Evolutionary conservation across 2,329 filamentous ascomycete species (phyloP), one percentile per base, ranked within the genome.

Genomic region (Alternaria viburni): DNA sequence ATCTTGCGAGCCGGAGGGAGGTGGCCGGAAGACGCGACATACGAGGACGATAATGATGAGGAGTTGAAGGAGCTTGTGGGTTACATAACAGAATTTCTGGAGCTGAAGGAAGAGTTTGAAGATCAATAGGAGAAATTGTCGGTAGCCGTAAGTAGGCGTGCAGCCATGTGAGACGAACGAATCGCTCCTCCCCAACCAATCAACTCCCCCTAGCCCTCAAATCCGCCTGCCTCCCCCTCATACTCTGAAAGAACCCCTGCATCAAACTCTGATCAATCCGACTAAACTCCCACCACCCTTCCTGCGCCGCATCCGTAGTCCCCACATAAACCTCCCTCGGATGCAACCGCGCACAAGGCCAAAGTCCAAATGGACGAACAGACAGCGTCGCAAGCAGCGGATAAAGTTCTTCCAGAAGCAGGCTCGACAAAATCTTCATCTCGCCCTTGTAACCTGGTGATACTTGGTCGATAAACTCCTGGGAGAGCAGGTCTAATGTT

Each of bases 321-420:
- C 68, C 68, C 6, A 69, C 66, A 56, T 69, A 70, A 15, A 67
- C 61, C 43, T 58, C 55, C 11, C 51, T 59, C 21, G 68, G 64
- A 59, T 70, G 68, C 47, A 64, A 5, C 19, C 66, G 57, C 6
- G 66, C 68, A 12, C 66, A 26, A 3, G 66, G 66, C 68, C 68
- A 69, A 26, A 70, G 26, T 15, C 51, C 50, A 13, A 17, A 51
- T 12, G 66, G 66, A 10, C 64, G 41, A 19, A 61, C 17, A 7
- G 59, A 46, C 12, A 50, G 30, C 5, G 56, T 51, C 4, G 64
- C 57, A 0, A 46, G 44, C 5, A 70, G 17, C 11, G 68, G 47
- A n/a, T 51, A 51, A 26, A 51, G 1, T 19, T 51, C 49, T 7
- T 51, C 49, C 1, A 51, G 28, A 8, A 51, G 28, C 28, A 51